Evolutionary conservation across 345 rosid species (phyloP), one percentile per base, ranked within the genome.

Genomic region (Noccaea bulbosa): DNA sequence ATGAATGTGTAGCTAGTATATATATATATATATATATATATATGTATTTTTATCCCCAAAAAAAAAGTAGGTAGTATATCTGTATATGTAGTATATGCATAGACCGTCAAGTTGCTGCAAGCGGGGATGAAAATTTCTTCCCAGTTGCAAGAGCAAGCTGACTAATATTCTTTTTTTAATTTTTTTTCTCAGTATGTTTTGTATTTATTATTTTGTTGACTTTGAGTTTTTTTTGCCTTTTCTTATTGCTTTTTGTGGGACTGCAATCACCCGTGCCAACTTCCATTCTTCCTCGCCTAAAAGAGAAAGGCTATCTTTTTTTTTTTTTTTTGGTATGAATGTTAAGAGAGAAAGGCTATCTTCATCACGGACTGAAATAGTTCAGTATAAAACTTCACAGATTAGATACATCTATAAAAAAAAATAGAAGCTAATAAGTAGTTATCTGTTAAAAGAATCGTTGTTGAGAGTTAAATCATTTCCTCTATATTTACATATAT

Each of bases 201-300:
- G 30, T 59, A 34, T 37, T 58, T 37, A 52, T 61, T 67, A 40
- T 67, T 73, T 66, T 75, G 79, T 75, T 69, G 74, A 75, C 79
- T 69, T 69, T 75, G 24, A 54, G 45, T 53, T 37, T 20, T 20
- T 8, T 40, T 69, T 40, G 55, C 54, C 40, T 37, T 38, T 57
- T 45, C 8, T 17, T 12, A 17, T 43, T 51, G 62, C 69, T 41
- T 68, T 68, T 16, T 53, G 35, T 68, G 74, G 46, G 58, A 55
- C 30, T 46, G 38, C 70, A 53, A 47, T 62, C 51, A 40, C 79
- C 70, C 79, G 74, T 75, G 79, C 79, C 78, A 74, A 67, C 49
- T 43, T 74, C 40, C 61, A 59, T 45, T 62, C 70, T 30, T 48
- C 64, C 9, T 53, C 45, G 50, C 69, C 74, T 16, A 20, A 38